These are phyloP conservation scores for Strobilomyces dryophilus DNA, from an alignment of 768 basidiomycete genomes.

Conservation along the genomic window DNA sequence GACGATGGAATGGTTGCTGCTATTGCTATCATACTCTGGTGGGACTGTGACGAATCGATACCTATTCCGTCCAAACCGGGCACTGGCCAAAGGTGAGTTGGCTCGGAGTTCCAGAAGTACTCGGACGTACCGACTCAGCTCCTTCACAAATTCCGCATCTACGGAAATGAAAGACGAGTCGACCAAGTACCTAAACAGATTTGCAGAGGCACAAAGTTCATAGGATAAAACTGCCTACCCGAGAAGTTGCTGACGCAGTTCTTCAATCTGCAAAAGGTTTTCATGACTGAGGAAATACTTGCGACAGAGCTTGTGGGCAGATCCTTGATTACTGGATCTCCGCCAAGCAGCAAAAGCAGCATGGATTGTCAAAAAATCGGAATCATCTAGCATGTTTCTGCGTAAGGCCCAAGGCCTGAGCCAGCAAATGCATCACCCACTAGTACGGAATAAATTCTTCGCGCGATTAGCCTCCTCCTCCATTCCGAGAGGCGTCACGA, in stretches of 20 bases:
- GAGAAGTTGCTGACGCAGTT: conserved; percentile 86
- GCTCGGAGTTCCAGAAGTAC: background rate
- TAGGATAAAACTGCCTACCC: conserved; percentile 39
- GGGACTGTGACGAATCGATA: conserved; percentile 78
- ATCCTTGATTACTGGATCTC: conserved; percentile 54
- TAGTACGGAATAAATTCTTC: conserved; percentile 72
- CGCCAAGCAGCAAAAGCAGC: conserved; percentile 90
- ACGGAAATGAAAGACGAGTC: conserved; percentile 83
- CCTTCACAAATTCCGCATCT: conserved; percentile 58
- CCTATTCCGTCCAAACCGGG: conserved; percentile 69
- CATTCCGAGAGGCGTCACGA: conserved; percentile 81
- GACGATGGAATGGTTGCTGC: conserved; percentile 59
- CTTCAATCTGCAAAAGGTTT: conserved; percentile 96
- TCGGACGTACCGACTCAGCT: conserved; percentile 56
- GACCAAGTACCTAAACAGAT: conserved; percentile 63
- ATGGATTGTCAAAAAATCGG: conserved; percentile 92
- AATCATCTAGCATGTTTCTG: conserved; percentile 59
- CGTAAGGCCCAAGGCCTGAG: background rate
- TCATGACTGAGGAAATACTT: conserved; percentile 81
- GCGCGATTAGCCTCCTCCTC: conserved; percentile 85
- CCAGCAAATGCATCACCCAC: conserved; percentile 37
- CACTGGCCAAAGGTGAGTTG: conserved; percentile 38
- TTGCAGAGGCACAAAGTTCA: background rate
- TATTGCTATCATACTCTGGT: conserved; percentile 62
- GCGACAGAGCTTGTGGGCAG: conserved; percentile 74